Evolutionary conservation across 1,284 basidiomycete species (phyloP).

Genomic region (Hortiboletus rubellus): DNA sequence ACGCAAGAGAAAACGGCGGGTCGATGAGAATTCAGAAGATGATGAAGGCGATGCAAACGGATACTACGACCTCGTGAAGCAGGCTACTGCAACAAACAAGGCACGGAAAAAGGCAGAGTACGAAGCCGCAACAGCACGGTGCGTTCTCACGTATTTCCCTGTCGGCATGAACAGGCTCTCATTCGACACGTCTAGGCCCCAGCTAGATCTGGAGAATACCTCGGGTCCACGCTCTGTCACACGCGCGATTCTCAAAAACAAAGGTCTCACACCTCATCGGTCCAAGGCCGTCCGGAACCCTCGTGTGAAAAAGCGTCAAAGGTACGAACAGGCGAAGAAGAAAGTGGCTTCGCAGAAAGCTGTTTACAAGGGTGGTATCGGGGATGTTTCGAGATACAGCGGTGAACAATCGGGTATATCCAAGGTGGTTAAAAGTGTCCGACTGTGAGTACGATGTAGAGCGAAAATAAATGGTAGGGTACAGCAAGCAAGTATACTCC

Average conservation of each 20-base stretch:
- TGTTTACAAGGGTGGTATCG: constrained; percentile 84
- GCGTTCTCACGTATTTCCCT: constrained; percentile 22
- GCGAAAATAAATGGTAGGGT: constrained; percentile 9
- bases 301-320: constrained; percentile 91
- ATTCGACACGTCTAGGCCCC: constrained; percentile 37
- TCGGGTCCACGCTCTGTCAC: constrained; percentile 84
- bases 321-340: constrained; percentile 92
- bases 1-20: constrained; percentile 48
- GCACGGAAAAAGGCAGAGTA: constrained; percentile 79
- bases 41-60: constrained; percentile 53
- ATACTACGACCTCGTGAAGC: constrained; percentile 88
- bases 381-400: constrained; percentile 59
- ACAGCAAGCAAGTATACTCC: constrained; percentile 13
- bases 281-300: constrained; percentile 90
- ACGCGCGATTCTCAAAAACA: constrained; percentile 89
- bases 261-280: constrained; percentile 86
- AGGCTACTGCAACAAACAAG: constrained; percentile 69
- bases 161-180: background rate
- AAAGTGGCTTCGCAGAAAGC: constrained; percentile 86
- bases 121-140: constrained; percentile 72
- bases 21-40: constrained; percentile 40
- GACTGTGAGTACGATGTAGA: constrained; percentile 40
- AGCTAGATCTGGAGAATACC: constrained; percentile 49
- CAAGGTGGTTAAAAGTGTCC: constrained; percentile 83
- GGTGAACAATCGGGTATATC: constrained; percentile 83